phyloP scores from a whole-genome alignment of 805 yeast genomes.

The Candida golubevii region DNA sequence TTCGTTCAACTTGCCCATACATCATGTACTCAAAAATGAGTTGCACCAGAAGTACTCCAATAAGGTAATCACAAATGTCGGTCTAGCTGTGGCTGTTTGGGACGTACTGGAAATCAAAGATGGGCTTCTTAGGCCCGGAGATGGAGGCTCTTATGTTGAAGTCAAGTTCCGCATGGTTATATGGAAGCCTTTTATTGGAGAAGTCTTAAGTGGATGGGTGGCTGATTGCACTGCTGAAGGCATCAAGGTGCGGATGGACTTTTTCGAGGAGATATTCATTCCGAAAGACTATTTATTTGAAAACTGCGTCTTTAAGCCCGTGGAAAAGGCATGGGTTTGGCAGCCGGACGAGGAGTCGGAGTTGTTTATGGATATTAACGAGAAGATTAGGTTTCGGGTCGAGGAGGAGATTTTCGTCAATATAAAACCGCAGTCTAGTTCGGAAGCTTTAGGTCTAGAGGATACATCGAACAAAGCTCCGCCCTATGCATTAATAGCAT shows the following conservation, averaged over 20 bases:
- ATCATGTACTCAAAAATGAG: slow-evolving; percentile 71
- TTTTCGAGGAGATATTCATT: slow-evolving; percentile 88
- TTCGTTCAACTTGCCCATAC: slow-evolving; percentile 67
- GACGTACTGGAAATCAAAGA: slow-evolving; percentile 80
- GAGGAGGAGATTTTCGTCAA: slow-evolving; percentile 86
- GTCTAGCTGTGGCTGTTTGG: slow-evolving; percentile 80
- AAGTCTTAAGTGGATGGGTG: slow-evolving; percentile 88
- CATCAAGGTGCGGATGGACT: slow-evolving; percentile 75
- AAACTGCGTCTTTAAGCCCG: slow-evolving; percentile 57
- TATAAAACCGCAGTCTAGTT: slow-evolving; percentile 73
- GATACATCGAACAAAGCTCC: slow-evolving; percentile 48
- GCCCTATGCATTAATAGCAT: slow-evolving; percentile 80
- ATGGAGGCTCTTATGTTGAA: slow-evolving; percentile 80
- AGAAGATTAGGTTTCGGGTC: slow-evolving; percentile 84
- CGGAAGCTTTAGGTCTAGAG: slow-evolving; percentile 41
- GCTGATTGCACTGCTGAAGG: slow-evolving; percentile 86
- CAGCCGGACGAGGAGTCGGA: slow-evolving; percentile 67
- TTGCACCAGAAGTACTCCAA: slow-evolving; percentile 82
- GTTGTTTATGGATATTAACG: slow-evolving; percentile 83
- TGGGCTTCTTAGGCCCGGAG: slow-evolving; percentile 89
- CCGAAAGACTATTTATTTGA: slow-evolving; percentile 83
- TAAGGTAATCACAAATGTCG: slow-evolving; percentile 77
- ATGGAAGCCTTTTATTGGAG: slow-evolving; percentile 94
- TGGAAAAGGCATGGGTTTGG: slow-evolving; percentile 97
- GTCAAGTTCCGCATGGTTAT: slow-evolving; percentile 71